Evolutionary conservation across 2,329 filamentous ascomycete genomes (phyloP), one percentile per base, ranked within the genome.

Genomic region (Sporothrix luriei): DNA sequence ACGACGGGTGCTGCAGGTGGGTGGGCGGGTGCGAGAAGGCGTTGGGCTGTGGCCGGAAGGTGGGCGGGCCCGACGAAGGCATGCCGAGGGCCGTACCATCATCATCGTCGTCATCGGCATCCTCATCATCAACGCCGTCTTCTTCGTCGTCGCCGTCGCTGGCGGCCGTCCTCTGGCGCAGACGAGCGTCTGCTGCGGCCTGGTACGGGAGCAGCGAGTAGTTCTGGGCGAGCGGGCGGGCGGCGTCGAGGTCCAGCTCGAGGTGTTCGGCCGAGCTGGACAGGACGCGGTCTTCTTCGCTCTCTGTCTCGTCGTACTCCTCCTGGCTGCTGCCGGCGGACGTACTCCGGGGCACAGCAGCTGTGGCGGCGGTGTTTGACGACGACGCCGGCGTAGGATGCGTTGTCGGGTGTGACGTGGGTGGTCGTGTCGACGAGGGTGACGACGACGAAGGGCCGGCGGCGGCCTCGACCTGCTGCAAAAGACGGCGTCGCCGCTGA

Each of bases 291-390:
- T 97, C 94, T 54, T 93, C 93, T 72, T 97, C 94, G 79, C 87
- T 97, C 78, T 97, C 93, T 72, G 91, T 96, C 82, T 97, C 93
- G 46, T 97, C 93, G 76, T 96, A 97, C 80, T 97, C 94, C 75
- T 97, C 94, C 78, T 97, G 93, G 76, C 94, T 97, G 79, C 93
- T 96, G 43, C 84, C 82, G 61, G 80, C 82, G 5, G 33, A 54
- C n/a, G n/a, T n/a, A 26, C 69, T 69, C 7, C 68, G 81, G 49
- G 80, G 76, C 40, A 54, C 13, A 16, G 71, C 79, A 77, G 40
- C 79, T 77, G 59, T 78, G 79, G 74, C 76, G 80, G 62, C 46
- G 7, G 61, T 49, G 40, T 33, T 16, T 16, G 40, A 13, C 14
- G 14, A 38, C 59, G n/a, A n/a, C 19, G 55, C 29, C 14, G 61